Evolutionary conservation across 768 basidiomycete species (phyloP), one percentile per base, ranked within the genome.

Genomic region (Agrocybe pediades): DNA sequence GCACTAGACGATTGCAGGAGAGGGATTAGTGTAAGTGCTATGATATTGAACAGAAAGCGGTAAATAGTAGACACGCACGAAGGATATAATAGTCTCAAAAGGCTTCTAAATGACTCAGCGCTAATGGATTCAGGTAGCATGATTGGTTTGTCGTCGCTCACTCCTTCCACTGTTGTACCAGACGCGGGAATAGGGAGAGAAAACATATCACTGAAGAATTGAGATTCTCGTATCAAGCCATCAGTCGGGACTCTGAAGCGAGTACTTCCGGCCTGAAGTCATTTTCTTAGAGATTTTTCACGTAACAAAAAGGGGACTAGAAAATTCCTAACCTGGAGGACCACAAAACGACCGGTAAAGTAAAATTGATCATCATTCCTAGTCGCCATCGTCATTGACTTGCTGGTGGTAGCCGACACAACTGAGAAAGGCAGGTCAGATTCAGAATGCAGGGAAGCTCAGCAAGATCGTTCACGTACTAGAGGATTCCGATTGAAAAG

Each of bases 231-330:
- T 19, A 40, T 7, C 33, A 57, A 49, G 2, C 39, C 23, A 13
- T 57, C 47, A 1, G 42, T 41, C 1, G 56, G 56, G 26, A 57
- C 46, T n/a, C 51, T 36, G 42, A 57, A 57, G 20, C 48, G 50
- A 8, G 39, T 27, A 19, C 50, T 25, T 20, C 51, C 47, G 13
- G 53, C 48, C 54, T 59, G 26, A 15, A 23, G 8, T n/a, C n/a
- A n/a, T n/a, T n/a, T n/a, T n/a, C n/a, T n/a, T n/a, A n/a, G n/a
- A n/a, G n/a, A n/a, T n/a, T n/a, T n/a, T n/a, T n/a, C n/a, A n/a
- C n/a, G n/a, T n/a, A n/a, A n/a, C n/a, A n/a, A n/a, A n/a, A n/a
- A n/a, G n/a, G n/a, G n/a, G n/a, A n/a, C n/a, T n/a, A n/a, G n/a
- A n/a, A n/a, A n/a, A n/a, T n/a, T n/a, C n/a, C 33, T 4, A 36